Conservation (phyloP, 169 alveolate species). For the Cryptosporidium viatorum region DNA sequence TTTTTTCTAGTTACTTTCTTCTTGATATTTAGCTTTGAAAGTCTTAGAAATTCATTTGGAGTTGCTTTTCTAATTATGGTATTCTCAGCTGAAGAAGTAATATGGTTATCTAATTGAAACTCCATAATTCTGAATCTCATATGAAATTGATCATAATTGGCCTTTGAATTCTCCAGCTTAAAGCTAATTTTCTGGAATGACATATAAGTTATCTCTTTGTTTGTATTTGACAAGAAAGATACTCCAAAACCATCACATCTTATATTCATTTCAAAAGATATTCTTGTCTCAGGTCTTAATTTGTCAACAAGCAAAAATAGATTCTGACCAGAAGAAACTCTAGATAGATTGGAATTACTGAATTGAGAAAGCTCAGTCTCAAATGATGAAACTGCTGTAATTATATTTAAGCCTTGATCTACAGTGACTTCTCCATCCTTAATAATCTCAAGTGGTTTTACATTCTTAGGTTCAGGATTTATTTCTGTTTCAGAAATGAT, state of each 20-base stretch:
- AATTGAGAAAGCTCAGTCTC: conserved; percentile 52
- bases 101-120: conserved; percentile 51
- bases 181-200: conserved; percentile 32
- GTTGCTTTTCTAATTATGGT: conserved; percentile 56
- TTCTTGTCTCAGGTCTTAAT: conserved; percentile 13
- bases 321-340: conserved; percentile 41
- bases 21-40: neutral
- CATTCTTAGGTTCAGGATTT: neutral
- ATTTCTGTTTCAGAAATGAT: neutral
- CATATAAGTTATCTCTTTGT: conserved; percentile 40
- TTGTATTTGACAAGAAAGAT: conserved; percentile 27
- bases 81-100: conserved; percentile 44
- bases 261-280: conserved; percentile 42
- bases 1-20: neutral
- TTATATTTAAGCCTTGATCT: neutral
- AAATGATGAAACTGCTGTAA: conserved; percentile 8
- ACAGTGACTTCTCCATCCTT: neutral
- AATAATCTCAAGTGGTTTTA: neutral
- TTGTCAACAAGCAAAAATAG: neutral
- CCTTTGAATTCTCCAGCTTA: conserved; percentile 1
- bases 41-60: conserved; percentile 50
- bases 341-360: conserved; percentile 29
- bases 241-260: conserved; percentile 50
- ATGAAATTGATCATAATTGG: conserved; percentile 18
- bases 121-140: conserved; percentile 50